A percentile compares a stretch with the other conserved stretches of the same genome.
These are phyloP conservation scores for Pouteria glomerata DNA, from an alignment of 148 eudicot species.

Conservation along the genomic window DNA sequence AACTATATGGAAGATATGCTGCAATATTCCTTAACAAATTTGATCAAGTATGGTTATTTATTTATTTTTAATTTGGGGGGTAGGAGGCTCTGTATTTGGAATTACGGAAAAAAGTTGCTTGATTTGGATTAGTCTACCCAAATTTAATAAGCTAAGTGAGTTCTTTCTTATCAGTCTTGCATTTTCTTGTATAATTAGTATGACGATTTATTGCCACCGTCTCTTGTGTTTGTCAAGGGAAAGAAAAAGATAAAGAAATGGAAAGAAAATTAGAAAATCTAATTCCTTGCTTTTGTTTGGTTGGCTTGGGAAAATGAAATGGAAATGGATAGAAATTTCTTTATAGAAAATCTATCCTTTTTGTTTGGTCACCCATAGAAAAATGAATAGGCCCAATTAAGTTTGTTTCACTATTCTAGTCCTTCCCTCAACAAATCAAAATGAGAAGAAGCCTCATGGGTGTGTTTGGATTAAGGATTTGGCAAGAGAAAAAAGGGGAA, in stretches of 20 bases:
- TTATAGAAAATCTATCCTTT: not conserved
- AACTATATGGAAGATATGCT: too few relatives aligned
- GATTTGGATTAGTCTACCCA: not conserved
- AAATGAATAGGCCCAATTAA: not conserved
- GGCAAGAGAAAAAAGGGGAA: too few relatives aligned
- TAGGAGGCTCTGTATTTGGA: not conserved
- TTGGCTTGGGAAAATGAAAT: not conserved
- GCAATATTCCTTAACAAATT: not conserved
- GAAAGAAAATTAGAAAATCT: not conserved
- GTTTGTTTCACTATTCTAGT: not conserved
- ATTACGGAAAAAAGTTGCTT: not conserved
- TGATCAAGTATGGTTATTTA: too few relatives aligned
- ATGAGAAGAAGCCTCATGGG: too few relatives aligned
- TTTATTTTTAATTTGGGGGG: not conserved
- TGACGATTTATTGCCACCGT: not conserved
- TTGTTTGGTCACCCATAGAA: not conserved
- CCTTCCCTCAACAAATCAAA: too few relatives aligned
- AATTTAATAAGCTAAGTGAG: not conserved
- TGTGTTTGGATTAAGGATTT: too few relatives aligned
- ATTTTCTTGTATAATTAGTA: not conserved
- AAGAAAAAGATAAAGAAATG: too few relatives aligned
- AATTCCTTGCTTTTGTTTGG: not conserved
- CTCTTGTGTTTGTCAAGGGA: not conserved
- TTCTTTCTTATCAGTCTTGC: not conserved
- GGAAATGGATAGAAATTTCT: not conserved